Evolutionary conservation across 1,139 yeast genomes (phyloP).

Genomic region (Hyphopichia wangnamkhiaoensis): DNA sequence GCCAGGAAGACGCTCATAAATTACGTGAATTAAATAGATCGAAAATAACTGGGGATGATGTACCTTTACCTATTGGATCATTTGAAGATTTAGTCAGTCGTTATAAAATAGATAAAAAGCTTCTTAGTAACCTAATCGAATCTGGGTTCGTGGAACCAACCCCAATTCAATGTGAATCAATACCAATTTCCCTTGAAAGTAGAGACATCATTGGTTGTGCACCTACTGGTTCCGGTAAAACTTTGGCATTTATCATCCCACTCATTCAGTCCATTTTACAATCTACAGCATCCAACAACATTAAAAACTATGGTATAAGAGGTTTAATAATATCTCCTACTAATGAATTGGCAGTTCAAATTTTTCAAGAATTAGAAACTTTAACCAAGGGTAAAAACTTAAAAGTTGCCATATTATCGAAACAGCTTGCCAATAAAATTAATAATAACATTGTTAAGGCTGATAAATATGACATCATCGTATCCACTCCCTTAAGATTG

Average conservation of each 20-base stretch:
- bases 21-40: slow-evolving; percentile 58
- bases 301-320: slow-evolving; percentile 52
- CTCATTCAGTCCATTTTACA: slow-evolving; percentile 57
- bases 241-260: slow-evolving; percentile 88
- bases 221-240: slow-evolving; percentile 93
- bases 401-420: slow-evolving; percentile 68
- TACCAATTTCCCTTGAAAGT: slow-evolving; percentile 64
- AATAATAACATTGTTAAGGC: slow-evolving; percentile 57
- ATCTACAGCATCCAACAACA: slow-evolving; percentile 20
- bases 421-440: slow-evolving; percentile 72
- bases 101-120: slow-evolving; percentile 62
- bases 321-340: slow-evolving; percentile 33
- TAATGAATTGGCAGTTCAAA: slow-evolving; percentile 79
- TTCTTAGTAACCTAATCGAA: slow-evolving; percentile 65
- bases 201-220: slow-evolving; percentile 87
- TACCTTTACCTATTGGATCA: slow-evolving; percentile 86
- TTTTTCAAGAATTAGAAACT: slow-evolving; percentile 65
- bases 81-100: slow-evolving; percentile 76
- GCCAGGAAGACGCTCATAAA: slow-evolving; percentile 55
- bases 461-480: slow-evolving; percentile 73
- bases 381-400: slow-evolving; percentile 58
- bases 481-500: slow-evolving; percentile 86
- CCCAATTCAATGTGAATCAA: slow-evolving; percentile 84
- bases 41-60: slow-evolving; percentile 73
- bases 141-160: slow-evolving; percentile 85